Percentiles rank a stretch among this genome's conserved stretches.
Evolutionary conservation across 345 rosid species (phyloP).

Genomic region (Cardiospermum halicacabum): DNA sequence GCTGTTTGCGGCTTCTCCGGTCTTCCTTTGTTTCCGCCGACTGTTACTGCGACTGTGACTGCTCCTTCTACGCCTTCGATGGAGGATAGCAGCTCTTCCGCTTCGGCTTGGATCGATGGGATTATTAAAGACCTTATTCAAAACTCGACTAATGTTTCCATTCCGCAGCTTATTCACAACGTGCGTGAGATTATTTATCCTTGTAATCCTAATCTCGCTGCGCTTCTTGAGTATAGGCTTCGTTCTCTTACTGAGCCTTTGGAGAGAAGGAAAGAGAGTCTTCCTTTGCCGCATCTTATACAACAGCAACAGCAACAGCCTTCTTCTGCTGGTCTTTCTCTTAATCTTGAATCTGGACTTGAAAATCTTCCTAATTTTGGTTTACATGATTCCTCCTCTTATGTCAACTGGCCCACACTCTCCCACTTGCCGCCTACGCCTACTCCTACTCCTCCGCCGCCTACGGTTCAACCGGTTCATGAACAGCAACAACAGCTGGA

Average conservation of each 20-base stretch:
- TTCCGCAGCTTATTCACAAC: constrained; percentile 94
- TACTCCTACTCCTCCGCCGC: constrained; percentile 5
- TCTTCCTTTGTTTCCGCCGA: constrained; percentile 78
- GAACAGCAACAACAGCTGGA: constrained; percentile 20
- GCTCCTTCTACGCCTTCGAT: constrained; percentile 21
- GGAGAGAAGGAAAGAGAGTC: constrained; percentile 29
- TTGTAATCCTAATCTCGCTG: constrained; percentile 86
- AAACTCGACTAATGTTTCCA: constrained; percentile 67
- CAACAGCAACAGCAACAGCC: constrained; percentile 20
- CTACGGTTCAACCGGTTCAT: constrained; percentile 20
- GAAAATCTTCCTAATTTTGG: constrained; percentile 22
- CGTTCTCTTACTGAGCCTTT: constrained; percentile 58
- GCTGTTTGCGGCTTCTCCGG: constrained; percentile 93
- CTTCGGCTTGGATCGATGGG: constrained; percentile 82
- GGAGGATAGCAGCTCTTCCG: constrained; percentile 71
- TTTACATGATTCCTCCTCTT: constrained; percentile 21
- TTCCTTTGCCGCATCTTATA: constrained; percentile 21
- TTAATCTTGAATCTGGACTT: constrained; percentile 22
- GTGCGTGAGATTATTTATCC: constrained; percentile 92
- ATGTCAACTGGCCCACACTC: constrained; percentile 26
- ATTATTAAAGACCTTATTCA: constrained; percentile 83
- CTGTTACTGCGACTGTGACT: neutral
- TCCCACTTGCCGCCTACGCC: constrained; percentile 23
- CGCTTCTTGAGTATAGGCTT: constrained; percentile 76
- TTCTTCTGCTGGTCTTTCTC: constrained; percentile 26